A percentile compares a stretch with the other conserved stretches of the same genome.
phyloP scores from a whole-genome alignment of 164 flowering plant genomes.

The Macadamia tetraphylla region DNA sequence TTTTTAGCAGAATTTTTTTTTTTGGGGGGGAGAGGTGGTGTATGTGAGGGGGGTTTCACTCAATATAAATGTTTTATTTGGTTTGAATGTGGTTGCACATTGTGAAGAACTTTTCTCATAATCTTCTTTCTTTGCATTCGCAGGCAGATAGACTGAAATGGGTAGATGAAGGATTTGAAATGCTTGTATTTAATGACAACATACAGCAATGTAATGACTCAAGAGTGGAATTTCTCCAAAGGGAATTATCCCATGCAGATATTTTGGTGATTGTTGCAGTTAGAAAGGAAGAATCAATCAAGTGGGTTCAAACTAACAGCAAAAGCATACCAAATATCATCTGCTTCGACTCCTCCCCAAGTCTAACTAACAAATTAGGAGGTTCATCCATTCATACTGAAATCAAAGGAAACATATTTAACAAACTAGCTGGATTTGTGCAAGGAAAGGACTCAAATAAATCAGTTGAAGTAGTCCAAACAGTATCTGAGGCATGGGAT shows the following conservation, averaged over 20 bases:
- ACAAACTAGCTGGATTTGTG: slow-evolving; percentile 23
- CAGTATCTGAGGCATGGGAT: slow-evolving; percentile 81
- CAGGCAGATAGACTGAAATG: slow-evolving; percentile 83
- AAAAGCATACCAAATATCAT: slow-evolving; percentile 47
- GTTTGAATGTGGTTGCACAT: background rate
- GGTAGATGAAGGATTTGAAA: slow-evolving; percentile 83
- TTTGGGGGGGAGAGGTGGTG: too few relatives aligned
- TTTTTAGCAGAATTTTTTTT: too few relatives aligned
- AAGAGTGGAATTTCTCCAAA: slow-evolving; percentile 16
- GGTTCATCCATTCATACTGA: slow-evolving; percentile 35
- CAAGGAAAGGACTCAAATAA: slow-evolving; percentile 29
- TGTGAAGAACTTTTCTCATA: background rate
- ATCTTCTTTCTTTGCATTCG: background rate
- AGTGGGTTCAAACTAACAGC: slow-evolving; percentile 49
- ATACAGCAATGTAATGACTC: slow-evolving; percentile 21
- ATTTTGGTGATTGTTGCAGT: slow-evolving; percentile 72
- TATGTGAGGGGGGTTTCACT: too few relatives aligned
- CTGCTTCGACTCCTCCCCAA: slow-evolving; percentile 69
- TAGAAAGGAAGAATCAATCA: slow-evolving; percentile 42
- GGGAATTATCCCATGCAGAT: slow-evolving; percentile 39
- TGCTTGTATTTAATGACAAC: slow-evolving; percentile 62
- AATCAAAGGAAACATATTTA: slow-evolving; percentile 31
- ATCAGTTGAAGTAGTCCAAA: slow-evolving; percentile 41
- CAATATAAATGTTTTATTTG: background rate
- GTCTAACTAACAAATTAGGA: slow-evolving; percentile 59